Base-by-base conservation (phyloP, 2,329 filamentous ascomycete species). In the Diplodia corticola region DNA sequence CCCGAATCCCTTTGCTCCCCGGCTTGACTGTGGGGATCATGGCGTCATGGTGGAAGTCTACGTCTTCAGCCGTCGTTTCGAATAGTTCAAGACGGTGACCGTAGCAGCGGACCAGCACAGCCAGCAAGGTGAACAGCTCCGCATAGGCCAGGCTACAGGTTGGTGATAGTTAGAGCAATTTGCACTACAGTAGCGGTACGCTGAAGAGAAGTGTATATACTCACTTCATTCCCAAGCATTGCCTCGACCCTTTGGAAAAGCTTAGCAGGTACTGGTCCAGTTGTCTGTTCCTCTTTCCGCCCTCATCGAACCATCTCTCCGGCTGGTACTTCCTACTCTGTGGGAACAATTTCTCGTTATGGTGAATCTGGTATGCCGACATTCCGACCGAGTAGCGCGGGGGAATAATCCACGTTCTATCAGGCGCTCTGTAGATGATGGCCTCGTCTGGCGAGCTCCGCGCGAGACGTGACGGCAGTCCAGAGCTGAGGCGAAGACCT, bases 1-100 rank as follows among this genome's bases (percentile, higher is more conserved):
- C 75, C 64, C 77, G 69, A 7, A 80, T 72, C 0, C 78, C 79
- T 64, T 78, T 77, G 0, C 70, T 71, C 17, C 74, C 76, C 37
- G 73, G 10, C 66, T 63, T 71, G 1, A 73, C 65, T 2, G 74
- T 70, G 3, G 78, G 78, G 55, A 77, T 76, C 44, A 81, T 80
- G 46, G 76, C 77, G 67, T 81, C 79, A 63, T 77, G 73, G 0
- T 70, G 72, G n/a, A 78, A 65, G 64, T 74, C 68, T 37, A 78
- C 76, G 66, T 78, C 77, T 2, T 35, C 69, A 1, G 73, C 68
- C 46, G 71, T 64, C 24, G 71, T 72, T 53, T 71, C 68, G 17
- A 63, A 69, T 3, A 69, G 53, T 50, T 68, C 49, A 3, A 69
- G 17, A 6, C 59, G 28, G 20, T 35, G 35, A 7, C 53, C 53